phyloP scores from a whole-genome alignment of 2,329 filamentous ascomycete genomes.

The Nemania serpens region DNA sequence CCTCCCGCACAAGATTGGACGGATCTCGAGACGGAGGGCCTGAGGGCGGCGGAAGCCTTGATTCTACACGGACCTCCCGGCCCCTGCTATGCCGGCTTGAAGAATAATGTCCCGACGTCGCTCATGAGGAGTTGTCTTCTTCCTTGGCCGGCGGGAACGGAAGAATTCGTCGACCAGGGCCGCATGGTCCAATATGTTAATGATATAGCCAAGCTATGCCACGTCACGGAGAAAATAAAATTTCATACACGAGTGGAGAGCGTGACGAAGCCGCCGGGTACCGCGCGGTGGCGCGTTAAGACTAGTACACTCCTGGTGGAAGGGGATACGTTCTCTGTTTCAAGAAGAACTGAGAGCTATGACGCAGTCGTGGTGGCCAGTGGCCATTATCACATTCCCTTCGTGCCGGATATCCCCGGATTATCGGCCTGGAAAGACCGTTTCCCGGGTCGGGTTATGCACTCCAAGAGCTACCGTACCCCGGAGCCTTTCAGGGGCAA shows the following conservation, averaged over 20 bases:
- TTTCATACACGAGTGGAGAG: conserved; percentile 65
- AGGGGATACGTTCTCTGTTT: conserved; percentile 31
- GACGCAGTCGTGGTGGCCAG: conserved; percentile 69
- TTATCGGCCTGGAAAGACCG: conserved; percentile 59
- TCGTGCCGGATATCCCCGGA: conserved; percentile 64
- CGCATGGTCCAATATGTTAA: conserved; percentile 65
- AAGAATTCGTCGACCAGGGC: conserved; percentile 61
- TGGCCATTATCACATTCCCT: conserved; percentile 69
- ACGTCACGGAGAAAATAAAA: conserved; percentile 53
- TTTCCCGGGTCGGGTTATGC: conserved; percentile 59
- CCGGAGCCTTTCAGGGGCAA: conserved; percentile 62
- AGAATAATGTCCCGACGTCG: conserved; percentile 75
- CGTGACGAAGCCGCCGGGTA: conserved; percentile 49
- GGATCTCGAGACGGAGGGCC: conserved; percentile 30
- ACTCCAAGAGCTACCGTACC: conserved; percentile 74
- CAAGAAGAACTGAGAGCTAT: conserved; percentile 49
- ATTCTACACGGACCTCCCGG: conserved; percentile 51
- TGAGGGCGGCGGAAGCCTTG: conserved; percentile 35
- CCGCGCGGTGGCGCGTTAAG: conserved; percentile 54
- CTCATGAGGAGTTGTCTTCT: conserved; percentile 50
- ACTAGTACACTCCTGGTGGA: conserved; percentile 50
- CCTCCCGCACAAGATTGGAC: conserved; percentile 34
- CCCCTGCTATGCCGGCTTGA: conserved; percentile 64
- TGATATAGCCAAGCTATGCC: conserved; percentile 55
- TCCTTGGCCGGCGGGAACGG: conserved; percentile 62